Percentiles rank a stretch among this genome's conserved stretches.
These are phyloP conservation scores for Elongisporangium prolatum DNA, from an alignment of 352 stramenopile genomes.

Conservation along the genomic window DNA sequence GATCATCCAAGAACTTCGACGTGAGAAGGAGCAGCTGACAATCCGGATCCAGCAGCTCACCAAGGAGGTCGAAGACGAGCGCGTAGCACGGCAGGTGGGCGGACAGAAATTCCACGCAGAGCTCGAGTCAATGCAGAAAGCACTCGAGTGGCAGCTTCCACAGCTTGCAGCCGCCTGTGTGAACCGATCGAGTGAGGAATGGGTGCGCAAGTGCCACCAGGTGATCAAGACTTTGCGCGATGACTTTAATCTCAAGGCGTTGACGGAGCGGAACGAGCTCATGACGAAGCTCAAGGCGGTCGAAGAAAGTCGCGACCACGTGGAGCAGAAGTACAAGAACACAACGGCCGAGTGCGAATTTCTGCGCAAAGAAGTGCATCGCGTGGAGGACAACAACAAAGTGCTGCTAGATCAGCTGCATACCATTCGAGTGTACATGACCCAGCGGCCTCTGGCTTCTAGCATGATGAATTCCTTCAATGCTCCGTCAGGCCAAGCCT, in stretches of 20 bases:
- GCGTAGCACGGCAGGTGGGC: slow-evolving; percentile 21
- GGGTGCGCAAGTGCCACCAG: slow-evolving; percentile 27
- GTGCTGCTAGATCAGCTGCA: slow-evolving; percentile 51
- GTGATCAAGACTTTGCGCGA: slow-evolving; percentile 27
- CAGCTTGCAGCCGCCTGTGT: slow-evolving; percentile 49
- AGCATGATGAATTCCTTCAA: slow-evolving; percentile 4
- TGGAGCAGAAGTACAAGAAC: slow-evolving; percentile 40
- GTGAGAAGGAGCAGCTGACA: slow-evolving; percentile 22
- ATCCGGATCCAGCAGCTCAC: slow-evolving; percentile 18
- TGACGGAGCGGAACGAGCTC: slow-evolving; percentile 30
- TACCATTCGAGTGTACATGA: slow-evolving; percentile 53
- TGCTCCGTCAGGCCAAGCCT: not conserved
- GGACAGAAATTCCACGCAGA: slow-evolving; percentile 30
- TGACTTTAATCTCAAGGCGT: slow-evolving; percentile 22
- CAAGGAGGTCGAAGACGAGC: slow-evolving; percentile 26
- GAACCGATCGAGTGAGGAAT: slow-evolving; percentile 36
- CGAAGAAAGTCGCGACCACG: slow-evolving; percentile 22
- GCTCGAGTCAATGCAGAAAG: slow-evolving; percentile 31
- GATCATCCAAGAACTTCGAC: slow-evolving; percentile 37
- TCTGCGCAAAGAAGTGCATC: slow-evolving; percentile 37
- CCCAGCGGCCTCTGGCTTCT: slow-evolving; percentile 29
- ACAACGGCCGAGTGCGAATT: slow-evolving; percentile 38
- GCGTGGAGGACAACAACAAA: slow-evolving; percentile 59
- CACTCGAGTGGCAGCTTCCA: slow-evolving; percentile 38
- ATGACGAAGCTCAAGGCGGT: slow-evolving; percentile 18